Conservation (phyloP, 805 yeast species). For the Tetrapisispora phaffii region DNA sequence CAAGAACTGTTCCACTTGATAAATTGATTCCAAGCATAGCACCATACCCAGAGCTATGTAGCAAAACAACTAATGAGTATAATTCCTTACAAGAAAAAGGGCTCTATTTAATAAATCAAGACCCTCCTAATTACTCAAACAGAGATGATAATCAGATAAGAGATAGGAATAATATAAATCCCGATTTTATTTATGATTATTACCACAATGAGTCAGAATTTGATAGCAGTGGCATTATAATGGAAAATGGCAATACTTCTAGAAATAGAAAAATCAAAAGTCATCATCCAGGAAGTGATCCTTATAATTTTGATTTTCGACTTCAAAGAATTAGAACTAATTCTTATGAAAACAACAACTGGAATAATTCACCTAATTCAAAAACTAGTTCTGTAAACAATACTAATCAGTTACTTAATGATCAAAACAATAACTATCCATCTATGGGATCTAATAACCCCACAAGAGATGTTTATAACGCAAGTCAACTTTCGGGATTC, state of each 20-base stretch:
- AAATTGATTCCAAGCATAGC: constrained; percentile 24
- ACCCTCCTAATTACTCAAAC: not conserved
- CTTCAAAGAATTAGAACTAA: constrained; percentile 1
- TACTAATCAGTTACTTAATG: not conserved
- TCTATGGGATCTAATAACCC: not conserved
- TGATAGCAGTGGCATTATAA: not conserved
- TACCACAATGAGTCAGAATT: not conserved
- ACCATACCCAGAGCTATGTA: constrained; percentile 25
- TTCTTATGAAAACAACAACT: not conserved
- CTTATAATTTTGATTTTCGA: not conserved
- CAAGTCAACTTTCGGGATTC: constrained; percentile 1
- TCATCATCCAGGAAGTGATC: not conserved
- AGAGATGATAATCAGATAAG: not conserved
- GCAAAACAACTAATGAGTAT: constrained; percentile 12
- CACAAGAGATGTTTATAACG: not conserved
- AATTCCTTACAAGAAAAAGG: constrained; percentile 4
- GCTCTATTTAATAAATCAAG: not conserved
- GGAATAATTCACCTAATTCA: not conserved
- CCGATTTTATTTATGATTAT: not conserved
- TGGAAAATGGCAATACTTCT: not conserved
- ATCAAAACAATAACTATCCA: not conserved
- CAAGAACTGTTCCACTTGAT: constrained; percentile 21
- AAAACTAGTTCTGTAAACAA: not conserved
- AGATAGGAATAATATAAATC: not conserved
- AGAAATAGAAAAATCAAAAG: not conserved